Evolutionary conservation across 2,329 filamentous ascomycete genomes (phyloP).

Genomic region (Exophiala alcalophila): DNA sequence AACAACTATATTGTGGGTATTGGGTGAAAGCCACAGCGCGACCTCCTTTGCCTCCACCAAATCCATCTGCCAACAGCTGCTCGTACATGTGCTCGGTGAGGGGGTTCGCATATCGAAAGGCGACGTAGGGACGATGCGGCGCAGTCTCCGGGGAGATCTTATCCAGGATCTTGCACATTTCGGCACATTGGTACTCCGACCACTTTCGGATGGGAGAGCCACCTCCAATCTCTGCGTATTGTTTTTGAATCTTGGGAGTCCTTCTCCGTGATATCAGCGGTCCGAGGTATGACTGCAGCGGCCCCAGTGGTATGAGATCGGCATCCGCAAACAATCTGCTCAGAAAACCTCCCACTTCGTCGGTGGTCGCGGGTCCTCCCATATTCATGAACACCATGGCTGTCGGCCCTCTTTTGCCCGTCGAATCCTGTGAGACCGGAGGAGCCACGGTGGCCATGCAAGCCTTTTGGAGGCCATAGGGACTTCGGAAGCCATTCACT

Average conservation of each 20-base stretch:
- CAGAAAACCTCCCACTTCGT: slow-evolving; percentile 85
- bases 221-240: slow-evolving; percentile 91
- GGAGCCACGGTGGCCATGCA: slow-evolving; percentile 62
- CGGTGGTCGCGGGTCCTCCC: slow-evolving; percentile 86
- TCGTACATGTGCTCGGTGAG: slow-evolving; percentile 93
- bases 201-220: slow-evolving; percentile 98
- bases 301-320: slow-evolving; percentile 92
- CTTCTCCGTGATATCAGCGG: slow-evolving; percentile 80
- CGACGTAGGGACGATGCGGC: slow-evolving; percentile 95
- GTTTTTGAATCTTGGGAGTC: slow-evolving; percentile 94
- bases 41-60: slow-evolving; percentile 84
- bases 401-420: slow-evolving; percentile 73
- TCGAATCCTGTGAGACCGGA: slow-evolving; percentile 75
- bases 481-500: slow-evolving; percentile 1
- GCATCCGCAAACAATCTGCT: slow-evolving; percentile 88
- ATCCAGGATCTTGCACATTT: slow-evolving; percentile 98
- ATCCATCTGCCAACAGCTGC: slow-evolving; percentile 78
- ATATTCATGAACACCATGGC: slow-evolving; percentile 99
- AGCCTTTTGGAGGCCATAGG: slow-evolving; percentile 27
- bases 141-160: slow-evolving; percentile 86
- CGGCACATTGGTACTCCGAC: slow-evolving; percentile 88
- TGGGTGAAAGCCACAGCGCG: slow-evolving; percentile 96
- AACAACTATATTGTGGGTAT: slow-evolving; percentile 98
- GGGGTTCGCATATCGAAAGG: slow-evolving; percentile 91
- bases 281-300: slow-evolving; percentile 84